phyloP scores from a whole-genome alignment of 306 rosid genomes.

The Fragaria ananassa region DNA sequence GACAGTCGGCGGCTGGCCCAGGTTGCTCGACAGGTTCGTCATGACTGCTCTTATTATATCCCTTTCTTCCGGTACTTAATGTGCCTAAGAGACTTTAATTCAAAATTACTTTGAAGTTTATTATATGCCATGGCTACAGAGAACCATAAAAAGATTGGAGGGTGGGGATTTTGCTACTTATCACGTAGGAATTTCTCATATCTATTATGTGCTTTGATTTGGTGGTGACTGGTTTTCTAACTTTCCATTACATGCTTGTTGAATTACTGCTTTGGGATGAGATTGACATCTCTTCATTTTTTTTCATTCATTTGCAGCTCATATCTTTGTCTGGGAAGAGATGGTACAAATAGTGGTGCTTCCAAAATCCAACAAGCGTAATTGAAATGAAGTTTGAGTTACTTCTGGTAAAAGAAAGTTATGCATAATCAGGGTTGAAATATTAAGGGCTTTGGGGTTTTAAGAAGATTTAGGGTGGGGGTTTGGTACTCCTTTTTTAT shows the following conservation, averaged over 20 bases:
- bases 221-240: neutral
- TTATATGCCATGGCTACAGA: neutral
- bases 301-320: slow-evolving; percentile 43
- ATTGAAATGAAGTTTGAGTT: neutral
- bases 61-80: slow-evolving; percentile 18
- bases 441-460: neutral
- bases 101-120: neutral
- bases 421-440: neutral
- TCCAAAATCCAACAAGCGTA: slow-evolving; percentile 13
- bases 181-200: neutral
- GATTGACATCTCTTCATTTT: slow-evolving; percentile 11
- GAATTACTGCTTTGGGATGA: neutral
- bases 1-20: slow-evolving; percentile 47
- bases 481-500: neutral
- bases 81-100: neutral
- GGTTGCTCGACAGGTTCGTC: slow-evolving; percentile 64
- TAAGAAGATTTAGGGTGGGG: neutral
- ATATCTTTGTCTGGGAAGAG: slow-evolving; percentile 53
- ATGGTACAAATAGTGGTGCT: slow-evolving; percentile 29
- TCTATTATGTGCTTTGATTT: neutral
- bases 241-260: neutral
- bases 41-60: neutral
- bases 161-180: neutral
- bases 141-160: neutral
- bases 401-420: neutral